Evolutionary conservation across 129 eudicot genomes (phyloP).

Genomic region (Centaurea solstitialis): DNA sequence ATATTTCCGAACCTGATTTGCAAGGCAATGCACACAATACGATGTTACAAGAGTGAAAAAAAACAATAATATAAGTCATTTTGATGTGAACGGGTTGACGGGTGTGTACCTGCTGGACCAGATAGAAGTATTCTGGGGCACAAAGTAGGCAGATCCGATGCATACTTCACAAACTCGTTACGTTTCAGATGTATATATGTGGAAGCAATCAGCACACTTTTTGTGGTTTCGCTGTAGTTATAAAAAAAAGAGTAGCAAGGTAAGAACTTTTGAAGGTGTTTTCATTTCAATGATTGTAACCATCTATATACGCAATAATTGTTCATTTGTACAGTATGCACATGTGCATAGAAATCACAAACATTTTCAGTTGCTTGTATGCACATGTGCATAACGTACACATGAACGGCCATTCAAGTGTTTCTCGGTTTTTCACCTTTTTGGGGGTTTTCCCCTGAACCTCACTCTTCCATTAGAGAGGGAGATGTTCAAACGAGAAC

Average conservation of each 20-base stretch:
- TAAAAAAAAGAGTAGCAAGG: slow-evolving; percentile 4
- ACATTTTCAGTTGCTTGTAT: too few relatives aligned
- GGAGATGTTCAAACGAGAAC: too few relatives aligned
- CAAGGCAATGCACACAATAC: background rate
- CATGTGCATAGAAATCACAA: too few relatives aligned
- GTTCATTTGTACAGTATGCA: too few relatives aligned
- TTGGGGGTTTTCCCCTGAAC: too few relatives aligned
- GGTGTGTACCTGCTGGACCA: slow-evolving; percentile 84
- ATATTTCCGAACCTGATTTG: slow-evolving; percentile 82
- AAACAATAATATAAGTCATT: background rate
- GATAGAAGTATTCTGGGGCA: slow-evolving; percentile 83
- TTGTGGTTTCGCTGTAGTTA: slow-evolving; percentile 76
- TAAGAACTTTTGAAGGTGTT: background rate
- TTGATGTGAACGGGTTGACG: background rate
- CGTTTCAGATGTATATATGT: slow-evolving; percentile 79
- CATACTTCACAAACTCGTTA: slow-evolving; percentile 58
- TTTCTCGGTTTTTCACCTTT: too few relatives aligned
- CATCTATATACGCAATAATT: too few relatives aligned
- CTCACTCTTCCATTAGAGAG: too few relatives aligned
- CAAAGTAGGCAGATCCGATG: slow-evolving; percentile 71
- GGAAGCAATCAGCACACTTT: slow-evolving; percentile 83
- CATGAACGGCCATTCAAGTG: too few relatives aligned
- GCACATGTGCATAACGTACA: too few relatives aligned
- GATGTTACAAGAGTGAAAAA: background rate
- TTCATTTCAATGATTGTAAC: background rate